Evolutionary conservation across 2,329 filamentous ascomycete species (phyloP).

Genomic region (Xylariales sp.): DNA sequence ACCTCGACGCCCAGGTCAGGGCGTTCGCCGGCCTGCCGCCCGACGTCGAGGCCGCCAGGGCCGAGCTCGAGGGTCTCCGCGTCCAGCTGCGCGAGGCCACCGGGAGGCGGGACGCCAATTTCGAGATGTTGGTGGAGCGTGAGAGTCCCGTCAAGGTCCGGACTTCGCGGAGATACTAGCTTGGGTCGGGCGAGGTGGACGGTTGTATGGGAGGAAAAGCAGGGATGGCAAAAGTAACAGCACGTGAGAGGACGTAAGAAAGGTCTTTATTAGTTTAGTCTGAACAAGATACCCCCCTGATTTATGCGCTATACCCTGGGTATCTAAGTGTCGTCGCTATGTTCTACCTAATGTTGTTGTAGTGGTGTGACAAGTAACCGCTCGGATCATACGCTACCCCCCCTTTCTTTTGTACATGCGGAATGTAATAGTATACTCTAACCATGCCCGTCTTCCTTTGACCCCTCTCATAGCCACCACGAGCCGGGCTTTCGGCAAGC

Average conservation of each 20-base stretch:
- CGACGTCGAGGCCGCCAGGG: slow-evolving; percentile 74
- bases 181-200: neutral
- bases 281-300: slow-evolving; percentile 36
- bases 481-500: neutral
- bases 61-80: slow-evolving; percentile 76
- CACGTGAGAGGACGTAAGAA: neutral
- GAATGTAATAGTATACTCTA: slow-evolving; percentile 14
- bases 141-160: slow-evolving; percentile 63
- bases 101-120: slow-evolving; percentile 75
- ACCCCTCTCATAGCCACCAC: neutral
- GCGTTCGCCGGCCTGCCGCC: slow-evolving; percentile 79
- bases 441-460: slow-evolving; percentile 19
- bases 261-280: slow-evolving; percentile 22
- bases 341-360: slow-evolving; percentile 31
- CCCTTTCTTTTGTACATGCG: slow-evolving; percentile 8
- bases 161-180: slow-evolving; percentile 42
- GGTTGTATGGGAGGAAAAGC: slow-evolving; percentile 31
- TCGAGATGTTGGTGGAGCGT: slow-evolving; percentile 76
- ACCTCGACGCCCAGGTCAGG: slow-evolving; percentile 70
- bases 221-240: neutral
- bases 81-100: slow-evolving; percentile 71
- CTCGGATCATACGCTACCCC: slow-evolving; percentile 7
- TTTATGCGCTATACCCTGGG: slow-evolving; percentile 34
- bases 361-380: slow-evolving; percentile 19
- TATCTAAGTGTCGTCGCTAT: slow-evolving; percentile 34